Conservation (phyloP, 129 eudicot species). For the Sambucus nigra region DNA sequence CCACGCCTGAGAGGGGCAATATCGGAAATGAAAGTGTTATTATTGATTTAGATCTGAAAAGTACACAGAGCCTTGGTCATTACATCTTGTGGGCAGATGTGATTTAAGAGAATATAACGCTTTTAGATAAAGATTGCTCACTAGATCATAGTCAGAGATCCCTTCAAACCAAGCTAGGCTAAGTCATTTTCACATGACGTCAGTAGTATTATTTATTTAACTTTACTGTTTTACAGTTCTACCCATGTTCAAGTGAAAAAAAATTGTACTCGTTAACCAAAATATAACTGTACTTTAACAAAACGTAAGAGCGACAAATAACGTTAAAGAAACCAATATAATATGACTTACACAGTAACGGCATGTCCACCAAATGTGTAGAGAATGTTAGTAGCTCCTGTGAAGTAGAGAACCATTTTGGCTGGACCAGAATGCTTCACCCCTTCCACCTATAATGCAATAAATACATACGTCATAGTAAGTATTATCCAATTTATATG, state of each 20-base stretch:
- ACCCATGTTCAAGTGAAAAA: neutral
- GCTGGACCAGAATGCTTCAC: slow-evolving; percentile 92
- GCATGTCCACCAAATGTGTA: slow-evolving; percentile 98
- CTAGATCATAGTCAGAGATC: slow-evolving; percentile 37
- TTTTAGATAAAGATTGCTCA: slow-evolving; percentile 20
- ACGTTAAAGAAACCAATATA: neutral
- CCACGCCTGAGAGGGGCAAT: slow-evolving; percentile 35
- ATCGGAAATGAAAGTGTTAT: slow-evolving; percentile 14
- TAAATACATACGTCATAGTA: neutral
- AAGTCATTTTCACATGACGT: slow-evolving; percentile 33
- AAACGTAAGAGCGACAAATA: too few species aligned
- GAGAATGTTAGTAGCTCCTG: slow-evolving; percentile 94
- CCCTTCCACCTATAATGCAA: slow-evolving; percentile 56
- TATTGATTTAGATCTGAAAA: neutral
- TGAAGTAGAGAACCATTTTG: slow-evolving; percentile 79
- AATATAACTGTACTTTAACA: neutral
- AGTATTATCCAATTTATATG: too few species aligned
- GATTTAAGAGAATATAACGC: slow-evolving; percentile 2
- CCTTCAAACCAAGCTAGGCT: slow-evolving; percentile 23
- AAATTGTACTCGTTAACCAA: neutral
- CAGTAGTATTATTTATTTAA: slow-evolving; percentile 7
- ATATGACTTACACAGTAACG: slow-evolving; percentile 86
- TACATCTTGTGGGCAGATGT: neutral
- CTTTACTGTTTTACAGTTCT: neutral
- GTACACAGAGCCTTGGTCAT: neutral